Base-by-base conservation (phyloP, 2,329 filamentous ascomycete species). In the Aspergillus sp. region DNA sequence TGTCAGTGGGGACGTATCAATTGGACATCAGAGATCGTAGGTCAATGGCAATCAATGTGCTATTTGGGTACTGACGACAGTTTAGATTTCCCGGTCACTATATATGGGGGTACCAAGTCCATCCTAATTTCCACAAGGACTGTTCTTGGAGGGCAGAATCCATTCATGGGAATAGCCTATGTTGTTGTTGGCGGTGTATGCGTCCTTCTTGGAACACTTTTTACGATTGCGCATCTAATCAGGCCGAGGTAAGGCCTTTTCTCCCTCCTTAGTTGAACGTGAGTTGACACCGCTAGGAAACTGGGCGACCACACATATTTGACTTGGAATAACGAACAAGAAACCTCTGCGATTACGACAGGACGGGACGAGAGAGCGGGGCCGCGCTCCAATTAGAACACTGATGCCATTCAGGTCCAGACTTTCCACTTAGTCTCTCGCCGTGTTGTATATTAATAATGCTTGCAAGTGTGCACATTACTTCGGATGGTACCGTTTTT, bases 291-390 rank as follows among this genome's bases (percentile, higher is more conserved):
- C 7, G 33, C 15, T 45, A 93, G 95, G 70, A 99, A 98, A 89
- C 85, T 99, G 43, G 95, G 95, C 61, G 95, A 99, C 74, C 95
- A 98, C 76, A 97, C 92, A 8, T 98, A 99, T 74, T 84, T 99
- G 49, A 95, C 91, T 23, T 99, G 95, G 95, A 97, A 98, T 74
- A 89, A 86, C 61, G 87, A 90, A 46, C 79, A 84, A 59, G 80
- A 84, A 7, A 81, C 78, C 59, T 82, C 84, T 46, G 84, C 82
- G 58, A 83, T 81, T 17, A 72, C 79, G 23, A 79, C 79, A 2
- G 79, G 77, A 45, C 86, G 87, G 59, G 85, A 88, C 62, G 82
- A 87, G 49, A 65, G 70, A 56, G 70, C 73, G 56, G 69, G 73
- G 44, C 56, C 65, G 8, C 63, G 62, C 56, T 62, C 62, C 37